Percentiles rank a stretch among this genome's conserved stretches.
Conservation (phyloP, 495 filamentous ascomycete genomes). For the Penicillium argentinense region DNA sequence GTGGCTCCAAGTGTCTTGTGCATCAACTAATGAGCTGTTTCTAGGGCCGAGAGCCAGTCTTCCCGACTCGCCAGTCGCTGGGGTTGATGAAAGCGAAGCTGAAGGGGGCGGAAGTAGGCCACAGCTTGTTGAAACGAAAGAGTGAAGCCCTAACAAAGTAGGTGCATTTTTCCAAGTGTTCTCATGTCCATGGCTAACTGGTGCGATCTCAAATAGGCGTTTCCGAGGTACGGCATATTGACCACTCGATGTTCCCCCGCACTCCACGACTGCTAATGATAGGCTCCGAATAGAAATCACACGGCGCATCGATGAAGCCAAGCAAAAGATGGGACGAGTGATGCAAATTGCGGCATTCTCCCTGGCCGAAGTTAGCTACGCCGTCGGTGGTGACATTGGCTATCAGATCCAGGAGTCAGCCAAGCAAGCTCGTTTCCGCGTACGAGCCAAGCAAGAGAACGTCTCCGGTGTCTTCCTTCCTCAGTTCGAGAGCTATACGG, state of each 20-base stretch:
- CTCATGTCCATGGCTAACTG: constrained; percentile 10
- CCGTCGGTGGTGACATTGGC: constrained; percentile 90
- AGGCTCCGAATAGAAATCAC: constrained; percentile 82
- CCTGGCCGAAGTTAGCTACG: constrained; percentile 95
- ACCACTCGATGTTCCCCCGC: constrained; percentile 19
- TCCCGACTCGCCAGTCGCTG: constrained; percentile 95
- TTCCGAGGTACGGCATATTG: constrained; percentile 69
- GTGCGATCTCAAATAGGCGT: constrained; percentile 52
- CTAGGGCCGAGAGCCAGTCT: constrained; percentile 77
- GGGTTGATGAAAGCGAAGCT: constrained; percentile 98
- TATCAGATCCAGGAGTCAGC: constrained; percentile 98
- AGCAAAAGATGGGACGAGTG: constrained; percentile 98
- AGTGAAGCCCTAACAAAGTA: constrained; percentile 91
- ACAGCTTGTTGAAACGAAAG: constrained; percentile 86
- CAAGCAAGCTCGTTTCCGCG: constrained; percentile 85
- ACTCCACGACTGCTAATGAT: constrained; percentile 27
- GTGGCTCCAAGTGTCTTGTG: background rate
- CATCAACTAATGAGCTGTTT: background rate
- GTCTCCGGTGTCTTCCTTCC: constrained; percentile 94
- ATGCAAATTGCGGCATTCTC: constrained; percentile 99
- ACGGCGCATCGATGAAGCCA: constrained; percentile 94
- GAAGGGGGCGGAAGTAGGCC: constrained; percentile 91
- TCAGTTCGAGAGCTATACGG: constrained; percentile 80
- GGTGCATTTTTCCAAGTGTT: constrained; percentile 12
- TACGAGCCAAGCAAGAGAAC: constrained; percentile 96